Conservation (phyloP, 345 rosid species). For the Corchorus olitorius region DNA sequence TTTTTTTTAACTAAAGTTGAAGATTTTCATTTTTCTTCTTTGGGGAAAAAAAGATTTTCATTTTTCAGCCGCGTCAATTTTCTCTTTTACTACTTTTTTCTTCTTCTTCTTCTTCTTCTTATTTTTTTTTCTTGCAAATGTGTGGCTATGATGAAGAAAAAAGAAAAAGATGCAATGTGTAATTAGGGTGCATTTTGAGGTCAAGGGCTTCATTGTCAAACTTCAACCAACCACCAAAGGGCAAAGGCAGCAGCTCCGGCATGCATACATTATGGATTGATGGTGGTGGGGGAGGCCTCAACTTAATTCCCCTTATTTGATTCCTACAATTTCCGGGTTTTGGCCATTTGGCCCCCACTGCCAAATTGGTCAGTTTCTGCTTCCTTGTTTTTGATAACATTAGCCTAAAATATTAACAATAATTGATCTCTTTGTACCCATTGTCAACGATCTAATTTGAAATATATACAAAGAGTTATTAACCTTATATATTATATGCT, state of each 20-base stretch:
- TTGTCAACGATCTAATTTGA: no score
- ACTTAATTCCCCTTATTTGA: background rate
- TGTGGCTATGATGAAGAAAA: background rate
- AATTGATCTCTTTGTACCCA: no score
- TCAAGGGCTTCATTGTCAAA: constrained; percentile 3
- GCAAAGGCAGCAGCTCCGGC: background rate
- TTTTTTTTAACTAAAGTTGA: background rate
- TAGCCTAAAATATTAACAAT: no score
- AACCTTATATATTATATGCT: no score
- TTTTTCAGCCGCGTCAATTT: background rate
- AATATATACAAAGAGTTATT: no score
- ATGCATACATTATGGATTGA: background rate
- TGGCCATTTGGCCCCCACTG: no score
- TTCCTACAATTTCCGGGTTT: no score
- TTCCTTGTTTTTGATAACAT: no score
- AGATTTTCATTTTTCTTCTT: no score
- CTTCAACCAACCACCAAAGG: background rate
- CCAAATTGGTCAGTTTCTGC: no score
- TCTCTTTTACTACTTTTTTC: no score
- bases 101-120: background rate
- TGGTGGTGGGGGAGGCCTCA: background rate
- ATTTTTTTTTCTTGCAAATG: background rate
- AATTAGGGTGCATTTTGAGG: background rate
- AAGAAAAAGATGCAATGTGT: background rate
- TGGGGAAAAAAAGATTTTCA: no score